Evolutionary conservation across 441 rosid genomes (phyloP).

Genomic region (Euphorbia celastroides): DNA sequence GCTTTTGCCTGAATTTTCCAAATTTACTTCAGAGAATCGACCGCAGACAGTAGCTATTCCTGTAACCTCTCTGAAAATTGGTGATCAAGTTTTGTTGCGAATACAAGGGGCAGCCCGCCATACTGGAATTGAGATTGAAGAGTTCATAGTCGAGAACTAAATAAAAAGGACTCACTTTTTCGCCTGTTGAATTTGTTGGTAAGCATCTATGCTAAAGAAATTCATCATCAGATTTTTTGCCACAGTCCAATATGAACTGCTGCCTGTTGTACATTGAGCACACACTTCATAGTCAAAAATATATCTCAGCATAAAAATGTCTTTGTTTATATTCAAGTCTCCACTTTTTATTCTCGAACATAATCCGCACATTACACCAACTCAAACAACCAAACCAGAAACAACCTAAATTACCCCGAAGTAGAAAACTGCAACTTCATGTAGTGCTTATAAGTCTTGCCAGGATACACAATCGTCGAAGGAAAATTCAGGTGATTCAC

Average conservation of each 20-base stretch:
- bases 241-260: not conserved
- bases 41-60: conserved; percentile 39
- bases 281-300: not conserved
- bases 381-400: not conserved
- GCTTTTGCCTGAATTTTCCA: not conserved
- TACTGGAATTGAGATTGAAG: conserved; percentile 79
- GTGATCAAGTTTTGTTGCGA: conserved; percentile 58
- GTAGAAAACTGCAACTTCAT: conserved; percentile 53
- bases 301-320: not conserved
- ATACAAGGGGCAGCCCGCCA: conserved; percentile 81
- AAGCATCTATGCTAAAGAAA: not conserved
- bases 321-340: not conserved
- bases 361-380: not conserved
- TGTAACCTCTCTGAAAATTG: conserved; percentile 63
- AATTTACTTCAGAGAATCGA: conserved; percentile 36
- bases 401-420: not conserved
- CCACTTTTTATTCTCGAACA: not conserved
- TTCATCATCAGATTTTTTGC: not conserved
- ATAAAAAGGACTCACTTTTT: conserved; percentile 45
- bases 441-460: conserved; percentile 44
- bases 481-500: conserved; percentile 71
- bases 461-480: conserved; percentile 46
- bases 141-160: conserved; percentile 78
- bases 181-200: conserved; percentile 41
- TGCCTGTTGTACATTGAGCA: not conserved